Base-by-base conservation (phyloP, 1,284 basidiomycete species). In the Lignosus rhinocerotis region DNA sequence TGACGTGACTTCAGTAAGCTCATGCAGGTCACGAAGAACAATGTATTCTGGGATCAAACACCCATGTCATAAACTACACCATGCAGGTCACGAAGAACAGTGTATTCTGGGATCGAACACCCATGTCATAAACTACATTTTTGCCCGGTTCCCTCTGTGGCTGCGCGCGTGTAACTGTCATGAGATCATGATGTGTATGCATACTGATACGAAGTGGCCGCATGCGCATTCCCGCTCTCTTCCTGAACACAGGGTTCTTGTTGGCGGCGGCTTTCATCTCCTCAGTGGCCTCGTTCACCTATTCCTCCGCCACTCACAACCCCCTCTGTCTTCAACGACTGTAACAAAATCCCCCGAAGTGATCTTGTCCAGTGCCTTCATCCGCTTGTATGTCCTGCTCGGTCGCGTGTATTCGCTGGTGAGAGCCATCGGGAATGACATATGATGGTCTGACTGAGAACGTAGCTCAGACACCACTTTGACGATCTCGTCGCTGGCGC, bases 381-480 rank as follows among this genome's bases (percentile, higher is more conserved):
- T 50, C 6, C 57, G 57, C 17, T 43, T 53, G 41, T 33, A 58
- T 58, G 42, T 58, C 57, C 11, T 17, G 34, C 19, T 58, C 56
- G 46, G 53, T 58, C 19, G 45, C 46, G 16, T 53, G 46, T 46
- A 48, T 53, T 38, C 58, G 53, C 58, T 56, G 25, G 32, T 25
- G 25, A 4, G 25, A 36, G 25, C 38, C 14, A 8, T 8, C 42
- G 25, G 3, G 14, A 0, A 6, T 33, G 2, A 11, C 17, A 44
- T 3, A 30, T 8, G 43, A 41, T 16, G 36, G 7, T 3, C 10
- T 16, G 30, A 6, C 16, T 2, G n/a, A 25, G 1, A 30, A 53
- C 53, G 45, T 21, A 59, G 53, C 44, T 59, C 53, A 14, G 32
- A n/a, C 16, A 59, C 50, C 6, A 59, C 21, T 9, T 47, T 9